phyloP scores from a whole-genome alignment of 495 filamentous ascomycete species.

The Diplogelasinospora grovesii region DNA sequence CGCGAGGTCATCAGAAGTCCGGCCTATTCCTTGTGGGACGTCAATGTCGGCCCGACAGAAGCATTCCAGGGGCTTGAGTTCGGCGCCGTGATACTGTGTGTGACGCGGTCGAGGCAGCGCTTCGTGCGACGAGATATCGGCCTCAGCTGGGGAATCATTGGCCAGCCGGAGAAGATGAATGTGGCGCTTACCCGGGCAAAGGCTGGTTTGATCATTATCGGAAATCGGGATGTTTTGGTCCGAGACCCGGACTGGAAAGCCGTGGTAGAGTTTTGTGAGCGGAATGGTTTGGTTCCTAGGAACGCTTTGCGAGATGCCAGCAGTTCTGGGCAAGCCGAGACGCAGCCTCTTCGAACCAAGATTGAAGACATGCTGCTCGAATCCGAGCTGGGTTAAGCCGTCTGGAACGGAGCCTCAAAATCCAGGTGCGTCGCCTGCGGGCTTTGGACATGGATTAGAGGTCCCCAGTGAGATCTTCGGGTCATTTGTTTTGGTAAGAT shows the following conservation, averaged over 20 bases:
- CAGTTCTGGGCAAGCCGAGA: too few relatives aligned
- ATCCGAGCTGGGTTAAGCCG: too few relatives aligned
- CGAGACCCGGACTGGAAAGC: constrained; percentile 31
- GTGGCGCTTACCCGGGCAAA: constrained; percentile 52
- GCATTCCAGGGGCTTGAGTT: constrained; percentile 52
- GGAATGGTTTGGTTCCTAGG: constrained; percentile 31
- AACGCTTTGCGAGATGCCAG: too few relatives aligned
- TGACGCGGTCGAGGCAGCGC: constrained; percentile 40
- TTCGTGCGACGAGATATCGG: constrained; percentile 41
- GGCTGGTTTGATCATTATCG: constrained; percentile 46
- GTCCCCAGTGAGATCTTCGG: too few relatives aligned
- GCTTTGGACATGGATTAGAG: too few relatives aligned
- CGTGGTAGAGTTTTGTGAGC: constrained; percentile 41
- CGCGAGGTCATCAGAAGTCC: constrained; percentile 35
- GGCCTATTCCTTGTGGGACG: constrained; percentile 30
- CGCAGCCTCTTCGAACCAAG: too few relatives aligned
- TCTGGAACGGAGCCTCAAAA: too few relatives aligned
- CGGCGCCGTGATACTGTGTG: constrained; percentile 49
- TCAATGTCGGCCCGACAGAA: constrained; percentile 52
- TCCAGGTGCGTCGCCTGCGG: too few relatives aligned
- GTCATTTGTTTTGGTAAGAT: too few relatives aligned
- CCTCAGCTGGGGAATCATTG: constrained; percentile 43
- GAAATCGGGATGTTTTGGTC: constrained; percentile 38
- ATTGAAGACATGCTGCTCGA: too few relatives aligned
- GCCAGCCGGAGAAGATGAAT: constrained; percentile 43